phyloP scores from a whole-genome alignment of 1,284 basidiomycete species.

The Wolfiporia cocos region DNA sequence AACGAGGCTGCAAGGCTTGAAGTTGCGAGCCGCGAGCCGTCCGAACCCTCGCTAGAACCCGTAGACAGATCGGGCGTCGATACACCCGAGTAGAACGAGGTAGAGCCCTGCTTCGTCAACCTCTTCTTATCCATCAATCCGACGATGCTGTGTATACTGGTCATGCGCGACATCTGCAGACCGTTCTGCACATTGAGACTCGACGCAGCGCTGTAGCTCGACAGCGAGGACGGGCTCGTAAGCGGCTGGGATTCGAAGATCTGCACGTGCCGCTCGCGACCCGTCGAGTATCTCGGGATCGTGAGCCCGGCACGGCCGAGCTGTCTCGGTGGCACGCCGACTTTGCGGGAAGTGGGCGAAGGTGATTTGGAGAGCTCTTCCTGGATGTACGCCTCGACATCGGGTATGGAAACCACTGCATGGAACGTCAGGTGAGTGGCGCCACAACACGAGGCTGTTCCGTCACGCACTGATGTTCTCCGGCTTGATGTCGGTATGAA shows the following conservation, averaged over 20 bases:
- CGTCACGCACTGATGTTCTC: conserved; percentile 79
- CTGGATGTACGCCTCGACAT: conserved; percentile 66
- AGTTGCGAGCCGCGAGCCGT: conserved; percentile 13
- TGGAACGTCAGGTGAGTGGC: conserved; percentile 9
- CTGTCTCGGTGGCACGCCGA: conserved; percentile 60
- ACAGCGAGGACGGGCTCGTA: conserved; percentile 32
- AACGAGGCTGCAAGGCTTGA: conserved; percentile 19
- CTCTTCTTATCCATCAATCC: conserved; percentile 12
- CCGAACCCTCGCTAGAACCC: conserved; percentile 18
- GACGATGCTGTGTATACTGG: conserved; percentile 19
- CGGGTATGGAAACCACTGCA: conserved; percentile 73
- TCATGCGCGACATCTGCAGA: conserved; percentile 27
- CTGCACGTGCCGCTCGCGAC: conserved; percentile 58
- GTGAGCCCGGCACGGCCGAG: conserved; percentile 46
- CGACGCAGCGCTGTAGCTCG: conserved; percentile 35
- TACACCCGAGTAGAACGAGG: conserved; percentile 9
- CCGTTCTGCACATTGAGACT: conserved; percentile 28
- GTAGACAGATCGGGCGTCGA: conserved; percentile 20
- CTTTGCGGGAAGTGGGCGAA: conserved; percentile 61
- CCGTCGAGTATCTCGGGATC: conserved; percentile 45
- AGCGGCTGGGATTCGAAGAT: conserved; percentile 76
- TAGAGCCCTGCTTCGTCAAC: conserved; percentile 11
- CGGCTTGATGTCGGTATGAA: conserved; percentile 88
- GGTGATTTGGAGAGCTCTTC: conserved; percentile 60
- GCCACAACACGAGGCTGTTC: not conserved